Percentiles rank a stretch among this genome's conserved stretches.
These are phyloP conservation scores for Moricandia moricandioides DNA, from an alignment of 345 rosid genomes.

Conservation along the genomic window DNA sequence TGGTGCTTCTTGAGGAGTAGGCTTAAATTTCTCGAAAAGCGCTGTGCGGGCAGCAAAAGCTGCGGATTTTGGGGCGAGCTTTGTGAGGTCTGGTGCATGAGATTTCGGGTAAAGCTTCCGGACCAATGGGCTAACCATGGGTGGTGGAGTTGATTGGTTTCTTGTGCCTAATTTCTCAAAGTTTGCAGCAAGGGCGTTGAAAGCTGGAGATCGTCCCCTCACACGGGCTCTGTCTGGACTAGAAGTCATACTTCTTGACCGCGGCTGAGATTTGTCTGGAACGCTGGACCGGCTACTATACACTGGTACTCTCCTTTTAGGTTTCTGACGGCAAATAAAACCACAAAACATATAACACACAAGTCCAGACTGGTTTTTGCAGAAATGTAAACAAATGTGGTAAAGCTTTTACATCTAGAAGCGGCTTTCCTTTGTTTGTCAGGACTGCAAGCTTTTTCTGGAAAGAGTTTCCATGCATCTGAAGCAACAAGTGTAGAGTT, in stretches of 20 bases:
- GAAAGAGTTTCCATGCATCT: conserved; percentile 97
- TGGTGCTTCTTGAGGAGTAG: conserved; percentile 51
- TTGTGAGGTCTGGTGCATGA: conserved; percentile 73
- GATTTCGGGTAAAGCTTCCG: conserved; percentile 91
- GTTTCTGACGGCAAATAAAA: conserved; percentile 56
- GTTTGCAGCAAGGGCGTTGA: conserved; percentile 91
- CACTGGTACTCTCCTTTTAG: conserved; percentile 74
- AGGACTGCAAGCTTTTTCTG: conserved; percentile 84
- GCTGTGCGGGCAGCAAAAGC: conserved; percentile 70
- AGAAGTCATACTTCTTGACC: conserved; percentile 96
- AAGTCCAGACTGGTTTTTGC: background rate
- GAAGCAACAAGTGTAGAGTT: conserved; percentile 25
- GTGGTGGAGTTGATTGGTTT: conserved; percentile 98
- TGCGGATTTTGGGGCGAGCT: conserved; percentile 66
- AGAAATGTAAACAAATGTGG: conserved; percentile 15
- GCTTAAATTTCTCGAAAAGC: conserved; percentile 62
- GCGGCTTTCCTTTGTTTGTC: conserved; percentile 68
- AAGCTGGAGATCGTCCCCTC: conserved; percentile 98
- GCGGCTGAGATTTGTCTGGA: conserved; percentile 82
- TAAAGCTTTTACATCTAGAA: conserved; percentile 56
- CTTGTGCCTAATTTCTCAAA: conserved; percentile 78
- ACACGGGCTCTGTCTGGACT: conserved; percentile 99
- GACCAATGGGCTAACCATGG: conserved; percentile 60
- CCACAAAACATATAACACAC: conserved; percentile 15
- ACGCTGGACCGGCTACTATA: conserved; percentile 85